Percentiles rank a stretch among this genome's conserved stretches.
phyloP scores from a whole-genome alignment of 2,329 filamentous ascomycete genomes.

The Botrytis elliptica region DNA sequence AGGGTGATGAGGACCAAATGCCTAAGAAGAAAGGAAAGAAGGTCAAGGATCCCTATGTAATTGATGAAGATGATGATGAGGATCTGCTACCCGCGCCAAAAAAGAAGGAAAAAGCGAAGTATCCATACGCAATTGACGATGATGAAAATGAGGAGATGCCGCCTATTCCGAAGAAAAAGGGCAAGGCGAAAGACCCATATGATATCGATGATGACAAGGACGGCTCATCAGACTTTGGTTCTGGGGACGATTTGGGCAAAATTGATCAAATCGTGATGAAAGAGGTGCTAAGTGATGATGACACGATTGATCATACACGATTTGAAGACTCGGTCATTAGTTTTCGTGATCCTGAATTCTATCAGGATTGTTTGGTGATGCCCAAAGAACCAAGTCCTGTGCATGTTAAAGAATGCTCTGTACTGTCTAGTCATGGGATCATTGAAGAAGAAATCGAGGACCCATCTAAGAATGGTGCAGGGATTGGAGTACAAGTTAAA shows the following conservation, averaged over 20 bases:
- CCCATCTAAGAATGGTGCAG: not conserved
- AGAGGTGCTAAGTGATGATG: constrained; percentile 16
- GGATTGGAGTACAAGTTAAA: not conserved
- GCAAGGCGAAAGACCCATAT: not conserved
- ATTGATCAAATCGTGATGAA: constrained; percentile 14
- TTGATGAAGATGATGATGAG: constrained; percentile 17
- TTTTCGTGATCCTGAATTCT: constrained; percentile 35
- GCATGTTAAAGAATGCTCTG: constrained; percentile 14
- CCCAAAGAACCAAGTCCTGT: constrained; percentile 9
- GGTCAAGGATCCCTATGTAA: constrained; percentile 5
- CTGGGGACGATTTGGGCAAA: not conserved
- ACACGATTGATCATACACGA: not conserved
- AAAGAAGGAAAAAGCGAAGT: constrained; percentile 16
- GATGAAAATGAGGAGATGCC: not conserved
- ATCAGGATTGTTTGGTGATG: constrained; percentile 32
- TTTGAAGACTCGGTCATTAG: constrained; percentile 22
- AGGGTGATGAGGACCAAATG: not conserved
- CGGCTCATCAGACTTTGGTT: constrained; percentile 14
- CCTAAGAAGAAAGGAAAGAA: constrained; percentile 11
- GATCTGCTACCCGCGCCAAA: not conserved
- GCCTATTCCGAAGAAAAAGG: constrained; percentile 4
- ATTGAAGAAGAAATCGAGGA: constrained; percentile 5
- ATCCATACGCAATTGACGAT: constrained; percentile 6
- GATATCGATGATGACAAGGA: constrained; percentile 10
- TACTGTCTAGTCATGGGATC: constrained; percentile 1